A percentile compares a stretch with the other conserved stretches of the same genome.
Conservation (phyloP, 495 filamentous ascomycete genomes). For the Neurospora cerealis region DNA sequence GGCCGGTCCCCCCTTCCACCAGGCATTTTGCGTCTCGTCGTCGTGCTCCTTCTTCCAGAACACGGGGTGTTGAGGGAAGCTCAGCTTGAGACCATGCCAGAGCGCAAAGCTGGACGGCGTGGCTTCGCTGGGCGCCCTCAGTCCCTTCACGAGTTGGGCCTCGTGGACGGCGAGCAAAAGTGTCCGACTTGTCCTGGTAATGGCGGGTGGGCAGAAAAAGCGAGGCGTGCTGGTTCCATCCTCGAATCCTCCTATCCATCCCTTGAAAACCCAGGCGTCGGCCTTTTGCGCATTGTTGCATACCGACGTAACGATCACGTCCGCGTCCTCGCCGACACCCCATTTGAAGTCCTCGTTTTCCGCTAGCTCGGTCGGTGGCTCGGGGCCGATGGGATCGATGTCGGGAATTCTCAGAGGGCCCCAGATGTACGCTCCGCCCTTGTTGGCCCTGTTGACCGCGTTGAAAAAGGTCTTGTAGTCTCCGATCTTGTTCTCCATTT, state of each 20-base stretch:
- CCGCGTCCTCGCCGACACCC: conserved; percentile 52
- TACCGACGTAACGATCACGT: conserved; percentile 42
- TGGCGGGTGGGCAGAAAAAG: conserved; percentile 27
- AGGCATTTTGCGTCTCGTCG: conserved; percentile 7
- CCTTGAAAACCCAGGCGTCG: conserved; percentile 39
- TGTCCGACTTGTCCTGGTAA: conserved; percentile 16
- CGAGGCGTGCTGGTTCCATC: conserved; percentile 15
- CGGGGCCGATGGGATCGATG: conserved; percentile 37
- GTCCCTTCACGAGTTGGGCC: conserved; percentile 16
- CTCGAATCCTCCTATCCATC: conserved; percentile 31
- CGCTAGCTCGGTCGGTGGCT: conserved; percentile 32
- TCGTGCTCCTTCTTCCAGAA: conserved; percentile 17
- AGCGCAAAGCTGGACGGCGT: conserved; percentile 29
- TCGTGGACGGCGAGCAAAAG: conserved; percentile 21
- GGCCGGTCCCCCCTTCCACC: conserved; percentile 28
- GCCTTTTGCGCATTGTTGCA: conserved; percentile 38
- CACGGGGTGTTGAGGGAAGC: conserved; percentile 26
- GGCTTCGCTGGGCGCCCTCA: conserved; percentile 26
- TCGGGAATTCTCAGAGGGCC: conserved; percentile 42
- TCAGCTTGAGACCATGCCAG: conserved; percentile 33
- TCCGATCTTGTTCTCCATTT: conserved; percentile 23
- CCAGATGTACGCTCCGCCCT: conserved; percentile 41
- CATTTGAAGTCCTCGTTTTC: conserved; percentile 41
- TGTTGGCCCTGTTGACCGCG: conserved; percentile 16
- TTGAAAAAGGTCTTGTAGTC: conserved; percentile 13